phyloP scores from a whole-genome alignment of 2,329 filamentous ascomycete genomes.

The Endocalyx cinctus region DNA sequence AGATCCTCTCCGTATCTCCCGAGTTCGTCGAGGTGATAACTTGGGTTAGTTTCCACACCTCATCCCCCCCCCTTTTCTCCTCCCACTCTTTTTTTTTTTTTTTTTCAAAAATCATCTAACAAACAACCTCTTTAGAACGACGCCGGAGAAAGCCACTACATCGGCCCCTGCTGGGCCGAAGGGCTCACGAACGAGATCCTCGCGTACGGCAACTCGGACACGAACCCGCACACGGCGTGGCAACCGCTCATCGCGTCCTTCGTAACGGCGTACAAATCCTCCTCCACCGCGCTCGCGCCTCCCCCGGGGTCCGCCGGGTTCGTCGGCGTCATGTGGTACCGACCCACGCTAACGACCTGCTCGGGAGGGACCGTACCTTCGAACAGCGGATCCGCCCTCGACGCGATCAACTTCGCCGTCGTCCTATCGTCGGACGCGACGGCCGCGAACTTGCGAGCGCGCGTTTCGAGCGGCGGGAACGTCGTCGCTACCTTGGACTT shows the following conservation, averaged over 20 bases:
- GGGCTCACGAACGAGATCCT: constrained; percentile 20
- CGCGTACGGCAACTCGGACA: constrained; percentile 25
- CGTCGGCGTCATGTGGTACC: constrained; percentile 31
- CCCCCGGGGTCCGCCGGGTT: constrained; percentile 13
- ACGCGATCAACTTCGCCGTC: constrained; percentile 27
- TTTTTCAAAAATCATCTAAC: not conserved
- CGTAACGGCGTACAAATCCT: constrained; percentile 28
- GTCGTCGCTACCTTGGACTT: constrained; percentile 15
- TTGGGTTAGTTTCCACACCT: constrained; percentile 16
- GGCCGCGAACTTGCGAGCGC: constrained; percentile 10
- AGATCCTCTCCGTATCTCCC: constrained; percentile 28
- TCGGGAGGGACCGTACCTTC: constrained; percentile 14
- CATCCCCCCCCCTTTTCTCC: not conserved
- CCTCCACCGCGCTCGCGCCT: constrained; percentile 16
- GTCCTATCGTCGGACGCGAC: constrained; percentile 12
- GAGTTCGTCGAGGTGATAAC: constrained; percentile 30
- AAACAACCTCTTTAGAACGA: constrained; percentile 23
- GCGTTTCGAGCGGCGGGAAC: constrained; percentile 20
- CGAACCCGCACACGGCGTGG: constrained; percentile 27
- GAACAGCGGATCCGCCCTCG: constrained; percentile 17
- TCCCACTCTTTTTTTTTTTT: no score
- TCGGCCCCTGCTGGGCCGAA: constrained; percentile 29
- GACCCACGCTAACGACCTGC: constrained; percentile 9
- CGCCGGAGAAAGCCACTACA: constrained; percentile 32
- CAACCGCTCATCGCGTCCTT: constrained; percentile 30